These are phyloP conservation scores for Trifolium pratense DNA, from an alignment of 306 rosid genomes.

Conservation along the genomic window DNA sequence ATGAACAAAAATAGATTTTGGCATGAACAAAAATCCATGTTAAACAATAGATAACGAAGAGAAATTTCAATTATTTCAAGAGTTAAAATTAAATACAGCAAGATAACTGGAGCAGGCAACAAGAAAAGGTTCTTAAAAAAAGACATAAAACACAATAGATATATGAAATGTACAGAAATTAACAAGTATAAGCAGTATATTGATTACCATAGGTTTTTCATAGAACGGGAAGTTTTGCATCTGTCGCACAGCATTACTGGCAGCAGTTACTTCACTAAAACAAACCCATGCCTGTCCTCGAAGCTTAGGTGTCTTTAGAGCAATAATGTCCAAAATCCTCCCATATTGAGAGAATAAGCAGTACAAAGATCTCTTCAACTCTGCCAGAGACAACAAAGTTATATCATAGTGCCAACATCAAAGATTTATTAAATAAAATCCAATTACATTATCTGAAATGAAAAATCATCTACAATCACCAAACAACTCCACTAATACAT, in stretches of 20 bases:
- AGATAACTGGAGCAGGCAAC: slow-evolving; percentile 2
- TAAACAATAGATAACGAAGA: slow-evolving; percentile 27
- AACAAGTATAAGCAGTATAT: slow-evolving; percentile 35
- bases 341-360: slow-evolving; percentile 98
- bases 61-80: slow-evolving; percentile 12
- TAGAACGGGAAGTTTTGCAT: slow-evolving; percentile 98
- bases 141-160: neutral
- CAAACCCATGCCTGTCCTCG: slow-evolving; percentile 99
- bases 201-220: slow-evolving; percentile 90
- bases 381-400: slow-evolving; percentile 49
- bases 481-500: neutral
- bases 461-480: neutral
- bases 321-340: slow-evolving; percentile 89
- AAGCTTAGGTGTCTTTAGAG: slow-evolving; percentile 88
- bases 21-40: slow-evolving; percentile 2
- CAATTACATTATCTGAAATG: slow-evolving; percentile 17
- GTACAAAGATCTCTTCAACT: slow-evolving; percentile 91
- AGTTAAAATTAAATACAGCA: slow-evolving; percentile 2
- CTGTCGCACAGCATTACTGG: slow-evolving; percentile 98
- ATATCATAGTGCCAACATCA: slow-evolving; percentile 10
- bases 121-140: neutral
- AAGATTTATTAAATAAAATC: neutral
- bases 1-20: neutral
- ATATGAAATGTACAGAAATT: slow-evolving; percentile 23
- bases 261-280: slow-evolving; percentile 93